Base-by-base conservation (phyloP, 495 filamentous ascomycete species). In the Ramalina intermedia region DNA sequence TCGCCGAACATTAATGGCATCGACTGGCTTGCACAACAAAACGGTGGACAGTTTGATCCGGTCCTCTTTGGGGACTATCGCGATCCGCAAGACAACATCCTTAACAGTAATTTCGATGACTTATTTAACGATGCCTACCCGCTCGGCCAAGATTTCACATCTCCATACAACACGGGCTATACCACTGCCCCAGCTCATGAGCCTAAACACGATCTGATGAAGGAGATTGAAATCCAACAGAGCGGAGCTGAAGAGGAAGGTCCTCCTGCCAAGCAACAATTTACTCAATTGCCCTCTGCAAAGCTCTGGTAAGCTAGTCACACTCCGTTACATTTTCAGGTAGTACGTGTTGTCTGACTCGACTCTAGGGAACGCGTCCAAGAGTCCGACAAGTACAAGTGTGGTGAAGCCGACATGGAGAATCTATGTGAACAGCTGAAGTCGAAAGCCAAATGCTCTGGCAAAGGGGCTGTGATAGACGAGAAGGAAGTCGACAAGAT, bases 401-500 rank as follows among this genome's bases (percentile, higher is more conserved):
- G 75, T 42, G 89, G 87, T 55, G 85, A 90, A 54, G 78, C 95
- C 52, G 91, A 99, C 55, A 82, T 99, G 55, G 93, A 99, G 60
- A 75, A 78, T 47, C 74, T 99, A 12, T 99, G 93, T 66, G 79
- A 82, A 6, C 88, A 99, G 53, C 75, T 99, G n/a, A 82, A 88
- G 49, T 82, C 84, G 58, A 99, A 99, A 67, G 93, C 93, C 41
- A 89, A 89, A 61, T 99, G 93, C 61, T 93, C 87, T 1, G 91
- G 93, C 59, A 78, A 73, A 23, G 90, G 91, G 24, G 84, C 90
- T n/a, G 87, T 96, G 20, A 83, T 98, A 43, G 82, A 86, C 55
- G 76, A 95, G 66, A 79, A 78, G 38, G 87, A 96, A 61, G 90
- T 96, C 57, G 81, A 94, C 58, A 73, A 71, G 44, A 84, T 89